Base-by-base conservation (phyloP, 2,329 filamentous ascomycete species). In the Fusarium multiceps region DNA sequence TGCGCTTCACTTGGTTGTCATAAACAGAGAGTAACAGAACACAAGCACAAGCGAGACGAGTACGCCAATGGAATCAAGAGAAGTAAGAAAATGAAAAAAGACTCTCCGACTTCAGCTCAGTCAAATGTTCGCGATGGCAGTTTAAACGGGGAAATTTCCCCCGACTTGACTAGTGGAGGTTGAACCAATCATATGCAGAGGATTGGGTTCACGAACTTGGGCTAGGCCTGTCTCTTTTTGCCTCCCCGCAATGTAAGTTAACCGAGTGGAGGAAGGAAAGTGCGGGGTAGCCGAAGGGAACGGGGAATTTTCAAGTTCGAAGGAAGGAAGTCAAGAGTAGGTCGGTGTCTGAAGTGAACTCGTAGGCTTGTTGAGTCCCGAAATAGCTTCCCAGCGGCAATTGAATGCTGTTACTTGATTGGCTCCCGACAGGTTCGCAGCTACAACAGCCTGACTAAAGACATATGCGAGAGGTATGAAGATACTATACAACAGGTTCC, bases 81-180 rank as follows among this genome's bases (percentile, higher is more conserved):
- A n/a, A 0, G 34, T n/a, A 37, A 28, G 18, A 47, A 3, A 13
- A 25, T 8, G 5, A 23, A 37, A 50, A 47, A 50, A 25, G 34
- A 57, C 53, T 51, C 43, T 41, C 28, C 21, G 55, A 42, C 30
- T 57, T 62, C 50, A 66, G 50, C 41, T 63, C 63, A 43, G 28
- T 63, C 50, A 27, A 53, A 46, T 69, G 61, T 64, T 62, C 61
- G 55, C 68, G 50, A 56, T 50, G 47, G 46, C 48, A 71, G 61
- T 69, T 67, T 62, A 51, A 69, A 72, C 50, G 68, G 68, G 71
- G 71, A 68, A 73, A 74, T 61, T 68, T 55, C 58, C 69, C 65
- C 71, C 69, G 69, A 61, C 41, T 47, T 40, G 21, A 32, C 60
- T 63, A 57, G 43, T n/a, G 48, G 30, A n/a, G 48, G 16, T 20